A percentile compares a stretch with the other conserved stretches of the same genome.
These are phyloP conservation scores for Kluyveromyces sp. DNA, from an alignment of 1,139 yeast species.

Conservation along the genomic window DNA sequence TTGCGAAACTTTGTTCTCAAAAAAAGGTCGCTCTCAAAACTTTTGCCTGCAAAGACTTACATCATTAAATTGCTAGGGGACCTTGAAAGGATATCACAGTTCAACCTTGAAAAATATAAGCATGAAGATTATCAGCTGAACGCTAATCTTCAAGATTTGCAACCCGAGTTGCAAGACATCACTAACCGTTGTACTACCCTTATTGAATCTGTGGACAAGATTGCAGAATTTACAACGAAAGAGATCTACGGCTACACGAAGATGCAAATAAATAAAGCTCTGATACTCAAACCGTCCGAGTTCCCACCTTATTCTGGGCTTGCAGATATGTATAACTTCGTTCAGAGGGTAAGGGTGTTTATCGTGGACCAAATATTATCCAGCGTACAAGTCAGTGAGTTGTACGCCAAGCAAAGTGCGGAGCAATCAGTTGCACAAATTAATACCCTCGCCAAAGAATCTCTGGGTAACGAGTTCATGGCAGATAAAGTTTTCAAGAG, in stretches of 20 bases:
- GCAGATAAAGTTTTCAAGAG: slow-evolving; percentile 65
- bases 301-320: slow-evolving; percentile 57
- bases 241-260: slow-evolving; percentile 58
- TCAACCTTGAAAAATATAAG: slow-evolving; percentile 52
- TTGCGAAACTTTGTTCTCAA: slow-evolving; percentile 81
- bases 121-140: slow-evolving; percentile 42
- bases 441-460: slow-evolving; percentile 52
- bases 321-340: slow-evolving; percentile 61
- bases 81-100: slow-evolving; percentile 48
- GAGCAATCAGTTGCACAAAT: slow-evolving; percentile 54
- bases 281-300: slow-evolving; percentile 54
- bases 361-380: slow-evolving; percentile 60
- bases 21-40: slow-evolving; percentile 80
- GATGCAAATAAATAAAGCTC: slow-evolving; percentile 44
- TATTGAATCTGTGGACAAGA: slow-evolving; percentile 51
- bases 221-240: slow-evolving; percentile 56
- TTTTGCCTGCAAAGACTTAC: slow-evolving; percentile 88
- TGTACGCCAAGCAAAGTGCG: slow-evolving; percentile 57
- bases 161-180: slow-evolving; percentile 57
- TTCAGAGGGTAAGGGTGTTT: slow-evolving; percentile 58
- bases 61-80: slow-evolving; percentile 64
- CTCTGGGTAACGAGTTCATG: slow-evolving; percentile 53
- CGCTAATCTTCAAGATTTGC: slow-evolving; percentile 45
- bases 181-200: slow-evolving; percentile 47
- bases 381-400: slow-evolving; percentile 62